Evolutionary conservation across 305 asterid species (phyloP), one percentile per base, ranked within the genome.

Genomic region (Euphrasia arctica): DNA sequence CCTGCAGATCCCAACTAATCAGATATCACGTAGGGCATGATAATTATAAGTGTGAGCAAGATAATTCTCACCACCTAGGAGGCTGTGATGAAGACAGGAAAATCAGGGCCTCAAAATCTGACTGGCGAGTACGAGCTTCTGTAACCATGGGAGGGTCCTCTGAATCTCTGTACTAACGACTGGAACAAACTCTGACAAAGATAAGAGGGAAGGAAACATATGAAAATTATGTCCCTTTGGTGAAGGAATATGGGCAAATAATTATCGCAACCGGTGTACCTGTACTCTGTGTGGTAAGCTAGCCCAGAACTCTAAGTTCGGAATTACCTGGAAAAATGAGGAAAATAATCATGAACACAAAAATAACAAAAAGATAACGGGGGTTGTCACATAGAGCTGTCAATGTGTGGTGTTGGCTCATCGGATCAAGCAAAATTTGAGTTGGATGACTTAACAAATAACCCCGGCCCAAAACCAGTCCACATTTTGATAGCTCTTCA

Each of bases 111-210:
- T 88, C 90, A 92, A 74, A 92, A 92, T 58, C 84, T 67, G 47
- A 92, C 97, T 3, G 96, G 96, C 58, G 97, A 90, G 79, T 92
- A 92, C n/a, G 98, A 77, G 78, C 91, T 90, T 75, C 97, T 74
- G 75, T 88, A 70, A 64, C 83, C 79, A 51, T 80, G 76, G 60
- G 96, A 90, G 58, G 96, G 97, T 71, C 99, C 96, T 72, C 88
- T 78, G 74, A 85, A 84, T 83, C 92, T 80, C 74, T 79, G 78
- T 62, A 88, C 69, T 43, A 90, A 51, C 32, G 97, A 84, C 68
- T 54, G 73, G 70, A 66, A 83, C 48, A 51, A 75, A 67, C 75
- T 82, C 99, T 93, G 97, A 18, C 62, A 63, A 72, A 61, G 62
- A 63, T 31, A 8, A 9, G 34, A 55, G 27, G 61, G 51, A 45